phyloP scores from a whole-genome alignment of 768 basidiomycete species.

The Agaricus subrufescens region DNA sequence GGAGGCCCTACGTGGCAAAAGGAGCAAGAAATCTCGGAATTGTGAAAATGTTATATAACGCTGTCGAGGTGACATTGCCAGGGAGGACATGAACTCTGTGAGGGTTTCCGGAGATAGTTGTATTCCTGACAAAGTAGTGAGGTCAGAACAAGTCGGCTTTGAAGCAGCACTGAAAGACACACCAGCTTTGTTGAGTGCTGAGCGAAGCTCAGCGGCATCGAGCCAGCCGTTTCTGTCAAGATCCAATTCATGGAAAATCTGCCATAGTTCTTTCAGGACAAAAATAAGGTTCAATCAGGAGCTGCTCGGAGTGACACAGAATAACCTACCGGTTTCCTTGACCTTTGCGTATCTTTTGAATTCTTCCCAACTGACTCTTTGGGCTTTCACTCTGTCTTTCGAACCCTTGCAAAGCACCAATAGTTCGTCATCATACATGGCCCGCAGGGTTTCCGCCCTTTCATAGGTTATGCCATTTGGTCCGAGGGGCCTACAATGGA shows the following conservation, averaged over 20 bases:
- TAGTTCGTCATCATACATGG: slow-evolving; percentile 77
- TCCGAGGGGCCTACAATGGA: neutral
- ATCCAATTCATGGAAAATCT: slow-evolving; percentile 88
- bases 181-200: slow-evolving; percentile 67
- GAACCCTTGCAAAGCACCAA: slow-evolving; percentile 48
- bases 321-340: slow-evolving; percentile 72
- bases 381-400: slow-evolving; percentile 32
- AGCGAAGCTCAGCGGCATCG: slow-evolving; percentile 45
- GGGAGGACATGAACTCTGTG: slow-evolving; percentile 73
- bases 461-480: slow-evolving; percentile 44
- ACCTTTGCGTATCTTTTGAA: slow-evolving; percentile 72
- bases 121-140: slow-evolving; percentile 49
- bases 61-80: slow-evolving; percentile 69
- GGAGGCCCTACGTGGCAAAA: slow-evolving; percentile 78
- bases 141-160: neutral
- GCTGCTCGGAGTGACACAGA: slow-evolving; percentile 6
- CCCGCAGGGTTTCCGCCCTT: slow-evolving; percentile 57
- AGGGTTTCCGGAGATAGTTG: slow-evolving; percentile 63
- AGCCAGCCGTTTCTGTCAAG: slow-evolving; percentile 83
- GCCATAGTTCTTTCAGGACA: slow-evolving; percentile 70
- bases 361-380: slow-evolving; percentile 61
- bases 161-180: slow-evolving; percentile 9
- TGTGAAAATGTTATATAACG: slow-evolving; percentile 73
- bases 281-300: slow-evolving; percentile 10
- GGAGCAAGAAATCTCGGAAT: slow-evolving; percentile 86